Base-by-base conservation (phyloP, 2,329 filamentous ascomycete species). In the Talaromyces pinophilus region DNA sequence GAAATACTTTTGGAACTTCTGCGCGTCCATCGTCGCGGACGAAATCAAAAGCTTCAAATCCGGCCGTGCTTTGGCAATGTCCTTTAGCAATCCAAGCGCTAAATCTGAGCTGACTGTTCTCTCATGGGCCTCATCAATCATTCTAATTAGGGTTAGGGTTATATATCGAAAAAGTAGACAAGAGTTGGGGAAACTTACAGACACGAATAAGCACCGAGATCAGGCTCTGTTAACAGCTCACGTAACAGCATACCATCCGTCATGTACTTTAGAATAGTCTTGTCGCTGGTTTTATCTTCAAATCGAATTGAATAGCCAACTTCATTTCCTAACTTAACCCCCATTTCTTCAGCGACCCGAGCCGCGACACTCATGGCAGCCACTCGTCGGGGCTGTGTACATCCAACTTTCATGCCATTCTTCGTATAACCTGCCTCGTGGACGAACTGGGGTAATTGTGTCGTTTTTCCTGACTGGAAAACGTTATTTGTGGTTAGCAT, bases 61-160 rank as follows among this genome's bases (percentile, higher is more conserved):
- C 2, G 90, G 92, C 50, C 95, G 83, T 62, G 91, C 91, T 68
- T 91, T 85, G 0, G 92, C 89, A 68, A 98, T 85, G 80, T 98
- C 94, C 74, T 97, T 97, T 66, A 97, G 85, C 40, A 99, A 80
- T 11, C 92, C 92, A 67, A 97, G 86, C 7, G 97, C 80, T 65
- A 99, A 93, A 77, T 99, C 95, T 0, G 94, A 97, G 63, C 92
- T 88, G 0, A 98, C 86, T 0, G 92, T 97, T 71, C 95, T 86
- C 77, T 99, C 95, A 85, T 99, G 95, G 0, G 95, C 95, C 77
- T 99, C 95, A 75, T 99, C 95, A 65, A 99, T 94, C 90, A 99
- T 97, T 13, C 25, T 25, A 25, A 25, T 3, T 25, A 25, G 25
- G 25, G 25, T 25, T 25, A 25, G 25, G 25, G 25, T 25, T 25